Evolutionary conservation across 768 basidiomycete genomes (phyloP).

Genomic region (Pulveroboletus sp.): DNA sequence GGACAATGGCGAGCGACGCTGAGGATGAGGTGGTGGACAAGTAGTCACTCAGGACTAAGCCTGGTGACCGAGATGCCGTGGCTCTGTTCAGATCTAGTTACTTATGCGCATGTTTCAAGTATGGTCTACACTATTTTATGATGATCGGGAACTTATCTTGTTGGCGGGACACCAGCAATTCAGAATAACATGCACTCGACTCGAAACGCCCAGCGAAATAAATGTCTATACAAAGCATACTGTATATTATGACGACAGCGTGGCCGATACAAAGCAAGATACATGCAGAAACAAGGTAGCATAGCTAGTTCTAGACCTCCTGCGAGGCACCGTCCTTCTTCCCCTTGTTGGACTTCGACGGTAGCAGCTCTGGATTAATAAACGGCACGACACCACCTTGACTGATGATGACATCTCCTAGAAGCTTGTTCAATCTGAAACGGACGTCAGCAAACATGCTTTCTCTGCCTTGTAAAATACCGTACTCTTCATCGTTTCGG

Average conservation of each 20-base stretch:
- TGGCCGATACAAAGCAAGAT: constrained; percentile 23
- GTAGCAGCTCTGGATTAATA: constrained; percentile 48
- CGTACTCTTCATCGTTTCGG: constrained; percentile 69
- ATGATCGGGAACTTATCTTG: neutral
- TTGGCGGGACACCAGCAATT: neutral
- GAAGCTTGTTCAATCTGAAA: constrained; percentile 49
- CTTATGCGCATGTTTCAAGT: neutral
- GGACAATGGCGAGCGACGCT: constrained; percentile 81
- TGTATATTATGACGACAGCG: constrained; percentile 26
- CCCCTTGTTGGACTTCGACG: constrained; percentile 42
- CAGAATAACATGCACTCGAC: neutral
- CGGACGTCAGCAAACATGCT: neutral
- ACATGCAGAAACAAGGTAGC: neutral
- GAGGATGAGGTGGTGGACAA: constrained; percentile 63
- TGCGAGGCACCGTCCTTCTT: constrained; percentile 49
- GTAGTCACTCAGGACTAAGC: neutral
- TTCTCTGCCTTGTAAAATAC: constrained; percentile 1
- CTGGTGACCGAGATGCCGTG: neutral
- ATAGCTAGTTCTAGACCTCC: constrained; percentile 37
- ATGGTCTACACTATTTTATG: neutral
- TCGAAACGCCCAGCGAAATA: too few species aligned
- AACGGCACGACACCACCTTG: constrained; percentile 74
- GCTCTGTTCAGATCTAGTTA: neutral
- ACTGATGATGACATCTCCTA: constrained; percentile 62
- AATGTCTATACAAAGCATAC: constrained; percentile 24